A percentile compares a stretch with the other conserved stretches of the same genome.
phyloP scores from a whole-genome alignment of 495 filamentous ascomycete species.

The Podospora pseudocomata region DNA sequence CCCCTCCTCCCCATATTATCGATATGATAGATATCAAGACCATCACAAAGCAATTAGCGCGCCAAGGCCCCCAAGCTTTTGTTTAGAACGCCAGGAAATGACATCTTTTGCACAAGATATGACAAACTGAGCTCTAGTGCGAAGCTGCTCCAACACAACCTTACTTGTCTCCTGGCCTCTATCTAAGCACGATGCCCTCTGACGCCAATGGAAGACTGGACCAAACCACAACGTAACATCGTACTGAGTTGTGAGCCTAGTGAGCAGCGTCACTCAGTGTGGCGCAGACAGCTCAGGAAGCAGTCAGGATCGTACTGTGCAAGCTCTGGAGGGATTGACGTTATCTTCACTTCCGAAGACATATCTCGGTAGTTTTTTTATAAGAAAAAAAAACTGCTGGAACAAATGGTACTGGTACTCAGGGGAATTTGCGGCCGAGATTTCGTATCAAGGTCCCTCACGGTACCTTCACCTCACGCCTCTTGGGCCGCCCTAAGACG shows the following conservation, averaged over 20 bases:
- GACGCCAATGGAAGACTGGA: background rate
- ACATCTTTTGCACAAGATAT: background rate
- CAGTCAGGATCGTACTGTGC: background rate
- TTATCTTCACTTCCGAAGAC: background rate
- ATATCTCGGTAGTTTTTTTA: background rate
- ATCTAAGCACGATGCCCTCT: background rate
- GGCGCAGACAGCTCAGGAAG: background rate
- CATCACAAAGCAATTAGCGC: background rate
- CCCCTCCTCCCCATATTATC: background rate
- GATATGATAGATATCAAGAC: background rate
- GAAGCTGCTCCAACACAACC: background rate
- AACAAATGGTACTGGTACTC: background rate
- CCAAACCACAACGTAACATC: background rate
- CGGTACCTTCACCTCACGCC: background rate
- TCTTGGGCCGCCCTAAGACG: background rate
- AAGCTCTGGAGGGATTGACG: background rate
- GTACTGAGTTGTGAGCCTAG: background rate
- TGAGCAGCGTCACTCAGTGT: background rate
- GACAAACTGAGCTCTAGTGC: background rate
- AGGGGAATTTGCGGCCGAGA: background rate
- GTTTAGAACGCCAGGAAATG: background rate
- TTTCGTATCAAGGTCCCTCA: slow-evolving; percentile 1
- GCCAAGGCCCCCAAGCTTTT: background rate
- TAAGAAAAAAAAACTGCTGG: background rate
- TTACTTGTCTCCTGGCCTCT: too few species aligned